phyloP scores from a whole-genome alignment of 495 filamentous ascomycete species.

The Tricharina praecox region DNA sequence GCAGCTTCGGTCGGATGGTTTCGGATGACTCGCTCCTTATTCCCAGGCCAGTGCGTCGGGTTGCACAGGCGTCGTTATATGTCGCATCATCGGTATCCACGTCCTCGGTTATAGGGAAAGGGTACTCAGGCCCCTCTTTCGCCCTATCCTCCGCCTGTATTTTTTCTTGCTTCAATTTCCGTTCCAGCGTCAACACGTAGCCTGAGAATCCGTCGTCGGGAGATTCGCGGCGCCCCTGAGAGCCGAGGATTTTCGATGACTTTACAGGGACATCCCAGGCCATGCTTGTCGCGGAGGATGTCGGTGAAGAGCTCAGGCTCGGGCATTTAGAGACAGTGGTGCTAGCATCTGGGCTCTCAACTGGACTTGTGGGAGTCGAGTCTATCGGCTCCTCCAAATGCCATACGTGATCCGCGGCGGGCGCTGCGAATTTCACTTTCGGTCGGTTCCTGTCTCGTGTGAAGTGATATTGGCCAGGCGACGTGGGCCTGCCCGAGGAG shows the following conservation, averaged over 20 bases:
- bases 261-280: constrained; percentile 18
- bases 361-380: constrained; percentile 22
- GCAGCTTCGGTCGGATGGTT: constrained; percentile 24
- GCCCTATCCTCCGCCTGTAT: constrained; percentile 5
- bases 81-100: constrained; percentile 5
- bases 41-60: neutral
- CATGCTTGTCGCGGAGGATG: constrained; percentile 20
- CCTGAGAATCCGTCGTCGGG: constrained; percentile 19
- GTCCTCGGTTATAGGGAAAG: constrained; percentile 18
- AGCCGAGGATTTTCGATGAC: constrained; percentile 5
- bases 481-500: constrained; percentile 19
- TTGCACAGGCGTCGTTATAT: neutral
- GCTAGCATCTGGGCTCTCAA: constrained; percentile 5
- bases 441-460: constrained; percentile 20
- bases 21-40: constrained; percentile 22
- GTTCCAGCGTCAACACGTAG: constrained; percentile 19
- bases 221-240: constrained; percentile 16
- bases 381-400: constrained; percentile 27
- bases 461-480: constrained; percentile 10
- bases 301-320: constrained; percentile 25
- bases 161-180: constrained; percentile 8
- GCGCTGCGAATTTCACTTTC: constrained; percentile 16
- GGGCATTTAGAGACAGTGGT: constrained; percentile 20
- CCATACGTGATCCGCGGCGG: constrained; percentile 25
- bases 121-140: constrained; percentile 19